Percentiles rank a stretch among this genome's conserved stretches.
Evolutionary conservation across 306 rosid genomes (phyloP).

Genomic region (Prunus dulcis): DNA sequence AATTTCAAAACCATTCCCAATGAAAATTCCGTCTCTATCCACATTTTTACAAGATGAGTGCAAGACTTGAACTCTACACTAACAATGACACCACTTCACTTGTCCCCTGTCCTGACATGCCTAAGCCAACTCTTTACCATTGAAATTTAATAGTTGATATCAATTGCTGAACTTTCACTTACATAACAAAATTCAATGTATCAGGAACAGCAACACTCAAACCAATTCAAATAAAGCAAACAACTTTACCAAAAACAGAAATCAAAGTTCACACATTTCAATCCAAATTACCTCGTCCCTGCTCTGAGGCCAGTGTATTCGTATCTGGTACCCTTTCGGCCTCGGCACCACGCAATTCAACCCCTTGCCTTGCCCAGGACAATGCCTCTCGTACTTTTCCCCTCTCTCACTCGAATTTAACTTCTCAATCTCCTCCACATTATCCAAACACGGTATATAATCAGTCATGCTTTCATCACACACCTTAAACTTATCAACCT

Average conservation of each 20-base stretch:
- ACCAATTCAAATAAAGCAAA: background rate
- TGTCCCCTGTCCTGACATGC: background rate
- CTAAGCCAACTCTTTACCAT: background rate
- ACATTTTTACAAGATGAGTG: background rate
- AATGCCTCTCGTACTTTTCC: conserved; percentile 75
- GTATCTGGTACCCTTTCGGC: conserved; percentile 56
- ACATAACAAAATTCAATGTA: background rate
- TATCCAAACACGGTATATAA: conserved; percentile 80
- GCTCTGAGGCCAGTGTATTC: conserved; percentile 77
- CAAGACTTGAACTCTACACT: background rate
- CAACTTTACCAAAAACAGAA: background rate
- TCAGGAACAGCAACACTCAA: background rate
- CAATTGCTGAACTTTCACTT: background rate
- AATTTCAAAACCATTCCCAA: background rate
- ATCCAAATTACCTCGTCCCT: conserved; percentile 71
- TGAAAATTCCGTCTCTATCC: background rate
- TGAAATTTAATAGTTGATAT: background rate
- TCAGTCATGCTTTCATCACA: conserved; percentile 60
- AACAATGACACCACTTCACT: background rate
- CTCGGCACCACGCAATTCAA: conserved; percentile 64
- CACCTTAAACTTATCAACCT: conserved; percentile 39
- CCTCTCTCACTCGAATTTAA: conserved; percentile 40
- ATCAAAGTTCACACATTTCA: conserved; percentile 20
- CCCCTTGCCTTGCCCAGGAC: conserved; percentile 47
- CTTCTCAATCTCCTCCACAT: conserved; percentile 39